Evolutionary conservation across 2,329 filamentous ascomycete genomes (phyloP), one percentile per base, ranked within the genome.

Genomic region (Chrysoporthe cubensis): DNA sequence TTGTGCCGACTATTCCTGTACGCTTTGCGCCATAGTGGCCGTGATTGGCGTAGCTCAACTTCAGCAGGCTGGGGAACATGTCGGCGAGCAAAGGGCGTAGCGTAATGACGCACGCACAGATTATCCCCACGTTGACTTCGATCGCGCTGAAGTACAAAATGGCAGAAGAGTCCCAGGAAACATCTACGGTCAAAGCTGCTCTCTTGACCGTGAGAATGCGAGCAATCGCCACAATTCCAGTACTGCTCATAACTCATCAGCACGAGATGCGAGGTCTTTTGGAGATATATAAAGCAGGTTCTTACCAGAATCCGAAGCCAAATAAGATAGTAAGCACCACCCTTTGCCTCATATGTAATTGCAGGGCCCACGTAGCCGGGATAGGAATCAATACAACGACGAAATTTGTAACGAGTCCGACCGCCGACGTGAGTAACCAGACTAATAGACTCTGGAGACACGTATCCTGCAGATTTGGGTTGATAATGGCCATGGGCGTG

Each of bases 61-160:
- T 54, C 62, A 65, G 21, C 2, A 72, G 21, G 26, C 70, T 62
- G 0, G 72, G 71, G 18, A 74, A 62, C 37, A 73, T 32, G 6
- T 67, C 68, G n/a, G 70, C 64, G 42, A 77, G 66, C 32, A 76
- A 69, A 3, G 76, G 76, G 11, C 75, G 73, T 2, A 78, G 69
- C 11, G 75, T 73, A 8, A 75, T 75, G 32, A 77, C 70, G 40
- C 73, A 75, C 2, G 75, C 75, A 37, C 73, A 75, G 2, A 75
- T 44, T 16, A 77, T 76, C 34, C 72, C 75, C 32, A 73, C 73
- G 64, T 73, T 74, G 65, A 77, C 70, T 66, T 78, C 76, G 42
- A 75, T 73, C 58, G 75, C 72, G 13, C 75, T 75, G 73, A 75
- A 76, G 57, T 75, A 76, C 1, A 76, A 73, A 0, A 76, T 74